Evolutionary conservation across 768 basidiomycete genomes (phyloP).

Genomic region (Russula abietina): DNA sequence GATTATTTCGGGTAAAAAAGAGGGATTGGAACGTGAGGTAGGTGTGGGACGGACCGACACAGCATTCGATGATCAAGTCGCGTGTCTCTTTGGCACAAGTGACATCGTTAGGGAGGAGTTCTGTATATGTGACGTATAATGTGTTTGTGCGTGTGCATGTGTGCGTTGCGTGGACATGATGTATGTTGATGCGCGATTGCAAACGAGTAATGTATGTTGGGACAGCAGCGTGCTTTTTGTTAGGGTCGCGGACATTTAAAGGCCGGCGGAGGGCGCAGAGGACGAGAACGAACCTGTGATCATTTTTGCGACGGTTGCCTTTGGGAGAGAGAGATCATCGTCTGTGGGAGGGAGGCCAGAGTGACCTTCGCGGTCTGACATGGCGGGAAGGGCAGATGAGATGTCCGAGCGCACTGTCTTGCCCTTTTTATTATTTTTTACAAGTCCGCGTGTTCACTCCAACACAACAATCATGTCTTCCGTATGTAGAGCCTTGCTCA

Average conservation of each 20-base stretch:
- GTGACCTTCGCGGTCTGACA: slow-evolving; percentile 90
- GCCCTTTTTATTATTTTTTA: slow-evolving; percentile 29
- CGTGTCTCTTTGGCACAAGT: slow-evolving; percentile 93
- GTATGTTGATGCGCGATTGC: background rate
- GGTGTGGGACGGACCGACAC: slow-evolving; percentile 75
- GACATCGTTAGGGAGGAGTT: slow-evolving; percentile 82
- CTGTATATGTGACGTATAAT: slow-evolving; percentile 37
- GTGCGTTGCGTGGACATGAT: background rate
- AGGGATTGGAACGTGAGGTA: background rate
- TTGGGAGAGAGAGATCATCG: slow-evolving; percentile 91
- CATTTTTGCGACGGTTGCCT: slow-evolving; percentile 97
- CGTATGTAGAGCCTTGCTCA: slow-evolving; percentile 37
- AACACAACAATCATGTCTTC: slow-evolving; percentile 54
- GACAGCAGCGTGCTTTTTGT: slow-evolving; percentile 6
- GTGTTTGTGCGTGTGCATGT: background rate
- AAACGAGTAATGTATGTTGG: background rate
- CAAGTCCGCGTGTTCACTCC: slow-evolving; percentile 33
- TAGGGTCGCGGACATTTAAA: slow-evolving; percentile 11
- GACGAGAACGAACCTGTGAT: slow-evolving; percentile 60
- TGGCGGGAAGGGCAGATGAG: slow-evolving; percentile 30
- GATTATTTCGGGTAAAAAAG: slow-evolving; percentile 11
- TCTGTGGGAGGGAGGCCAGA: slow-evolving; percentile 60
- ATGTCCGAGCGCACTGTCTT: background rate
- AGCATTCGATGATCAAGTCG: slow-evolving; percentile 95
- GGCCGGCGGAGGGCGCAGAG: slow-evolving; percentile 2